These are phyloP conservation scores for Ophiostoma himal-ulmi DNA, from an alignment of 2,329 filamentous ascomycete genomes.

Conservation along the genomic window DNA sequence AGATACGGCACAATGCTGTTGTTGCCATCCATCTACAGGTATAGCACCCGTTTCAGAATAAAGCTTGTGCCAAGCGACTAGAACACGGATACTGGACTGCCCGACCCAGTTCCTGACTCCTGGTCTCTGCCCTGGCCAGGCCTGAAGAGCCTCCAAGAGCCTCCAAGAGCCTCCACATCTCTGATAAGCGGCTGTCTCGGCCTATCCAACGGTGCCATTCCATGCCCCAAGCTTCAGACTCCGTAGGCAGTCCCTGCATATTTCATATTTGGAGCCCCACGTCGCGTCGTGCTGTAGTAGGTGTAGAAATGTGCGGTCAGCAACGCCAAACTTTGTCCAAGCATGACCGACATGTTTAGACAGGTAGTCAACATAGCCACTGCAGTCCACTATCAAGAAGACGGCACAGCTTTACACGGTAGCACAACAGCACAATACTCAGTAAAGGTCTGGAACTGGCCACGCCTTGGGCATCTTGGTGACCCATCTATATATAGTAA, in stretches of 20 bases:
- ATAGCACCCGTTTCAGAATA: neutral
- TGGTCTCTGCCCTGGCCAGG: neutral
- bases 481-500: conserved; percentile 3
- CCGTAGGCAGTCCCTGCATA: neutral
- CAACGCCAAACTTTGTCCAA: neutral
- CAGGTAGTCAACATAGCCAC: neutral
- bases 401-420: neutral
- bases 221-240: neutral
- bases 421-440: neutral
- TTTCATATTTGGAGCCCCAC: neutral
- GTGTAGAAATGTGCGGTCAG: neutral
- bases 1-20: too few species aligned
- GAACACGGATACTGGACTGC: neutral
- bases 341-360: neutral
- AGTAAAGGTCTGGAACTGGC: neutral
- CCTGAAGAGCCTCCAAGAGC: neutral
- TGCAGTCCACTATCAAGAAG: neutral
- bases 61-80: conserved; percentile 1
- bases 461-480: neutral
- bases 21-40: too few species aligned
- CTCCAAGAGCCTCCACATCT: neutral
- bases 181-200: neutral
- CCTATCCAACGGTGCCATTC: neutral
- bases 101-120: neutral
- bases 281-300: neutral